These are phyloP conservation scores for Phytophthora cryptogea DNA, from an alignment of 352 stramenopile species.

Conservation along the genomic window DNA sequence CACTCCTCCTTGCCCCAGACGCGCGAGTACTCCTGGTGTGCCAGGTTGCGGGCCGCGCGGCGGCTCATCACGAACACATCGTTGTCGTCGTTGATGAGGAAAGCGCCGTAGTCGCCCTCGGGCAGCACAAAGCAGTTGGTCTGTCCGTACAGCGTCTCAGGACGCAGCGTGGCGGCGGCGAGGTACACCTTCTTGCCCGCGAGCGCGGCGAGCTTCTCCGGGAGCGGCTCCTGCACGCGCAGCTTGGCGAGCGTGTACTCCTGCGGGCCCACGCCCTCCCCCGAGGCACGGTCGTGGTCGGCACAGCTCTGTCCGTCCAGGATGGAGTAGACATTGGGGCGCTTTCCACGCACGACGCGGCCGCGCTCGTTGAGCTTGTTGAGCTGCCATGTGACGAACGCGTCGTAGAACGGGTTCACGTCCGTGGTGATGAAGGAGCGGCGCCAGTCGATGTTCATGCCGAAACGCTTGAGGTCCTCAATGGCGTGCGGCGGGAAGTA, in stretches of 20 bases:
- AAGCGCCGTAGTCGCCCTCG: slow-evolving; percentile 98
- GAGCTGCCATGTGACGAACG: slow-evolving; percentile 99
- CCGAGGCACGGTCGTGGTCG: slow-evolving; percentile 98
- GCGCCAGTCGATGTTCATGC: slow-evolving; percentile 97
- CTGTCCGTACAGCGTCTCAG: slow-evolving; percentile 99
- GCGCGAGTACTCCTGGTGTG: slow-evolving; percentile 94
- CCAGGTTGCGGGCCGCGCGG: slow-evolving; percentile 93
- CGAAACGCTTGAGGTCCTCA: slow-evolving; percentile 97
- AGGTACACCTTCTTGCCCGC: slow-evolving; percentile 95
- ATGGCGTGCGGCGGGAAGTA: slow-evolving; percentile 99
- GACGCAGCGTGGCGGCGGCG: slow-evolving; percentile 97
- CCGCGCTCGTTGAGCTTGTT: slow-evolving; percentile 94
- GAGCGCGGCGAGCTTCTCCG: slow-evolving; percentile 77
- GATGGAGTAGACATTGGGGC: slow-evolving; percentile 98
- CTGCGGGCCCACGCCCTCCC: slow-evolving; percentile 98
- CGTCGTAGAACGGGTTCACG: slow-evolving; percentile 99
- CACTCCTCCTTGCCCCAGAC: slow-evolving; percentile 90
- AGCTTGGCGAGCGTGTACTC: slow-evolving; percentile 99
- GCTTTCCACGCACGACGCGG: slow-evolving; percentile 93
- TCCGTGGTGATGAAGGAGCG: slow-evolving; percentile 99
- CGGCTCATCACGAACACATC: slow-evolving; percentile 97
- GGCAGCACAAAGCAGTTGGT: slow-evolving; percentile 99
- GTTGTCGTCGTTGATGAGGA: slow-evolving; percentile 92
- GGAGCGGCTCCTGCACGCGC: slow-evolving; percentile 83
- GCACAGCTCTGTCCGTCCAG: slow-evolving; percentile 99